Conservation (phyloP, 2,329 filamentous ascomycete species). For the Alternaria sp. region DNA sequence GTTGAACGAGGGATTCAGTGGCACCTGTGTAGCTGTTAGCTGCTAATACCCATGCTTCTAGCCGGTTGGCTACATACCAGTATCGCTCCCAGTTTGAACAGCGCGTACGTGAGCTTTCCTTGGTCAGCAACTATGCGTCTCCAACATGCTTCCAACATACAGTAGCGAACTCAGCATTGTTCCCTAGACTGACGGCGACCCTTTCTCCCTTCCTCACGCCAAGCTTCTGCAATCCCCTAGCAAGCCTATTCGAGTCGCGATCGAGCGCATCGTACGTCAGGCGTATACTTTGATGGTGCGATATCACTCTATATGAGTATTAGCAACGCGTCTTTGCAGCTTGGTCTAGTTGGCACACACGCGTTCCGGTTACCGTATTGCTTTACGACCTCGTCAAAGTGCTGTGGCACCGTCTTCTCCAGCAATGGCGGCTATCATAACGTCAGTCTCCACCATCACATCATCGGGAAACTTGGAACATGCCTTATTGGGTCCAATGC, state of each 20-base stretch:
- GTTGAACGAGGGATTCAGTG: constrained; percentile 90
- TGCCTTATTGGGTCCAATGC: constrained; percentile 43
- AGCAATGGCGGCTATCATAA: constrained; percentile 67
- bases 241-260: constrained; percentile 74
- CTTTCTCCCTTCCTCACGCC: constrained; percentile 83
- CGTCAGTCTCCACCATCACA: constrained; percentile 12
- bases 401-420: constrained; percentile 71
- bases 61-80: constrained; percentile 60
- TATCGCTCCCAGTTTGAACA: constrained; percentile 93
- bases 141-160: constrained; percentile 50
- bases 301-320: constrained; percentile 57
- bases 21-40: constrained; percentile 61
- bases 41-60: no score
- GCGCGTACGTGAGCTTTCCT: constrained; percentile 71
- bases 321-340: not conserved
- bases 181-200: constrained; percentile 86
- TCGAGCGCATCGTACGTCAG: constrained; percentile 81
- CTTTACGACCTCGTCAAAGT: constrained; percentile 71
- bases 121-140: constrained; percentile 10
- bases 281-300: constrained; percentile 64
- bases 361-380: constrained; percentile 68
- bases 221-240: constrained; percentile 69
- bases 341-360: constrained; percentile 46
- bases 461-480: constrained; percentile 6
- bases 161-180: constrained; percentile 81